Conservation (phyloP, 768 basidiomycete species). For the Boletus pseudopeckii region DNA sequence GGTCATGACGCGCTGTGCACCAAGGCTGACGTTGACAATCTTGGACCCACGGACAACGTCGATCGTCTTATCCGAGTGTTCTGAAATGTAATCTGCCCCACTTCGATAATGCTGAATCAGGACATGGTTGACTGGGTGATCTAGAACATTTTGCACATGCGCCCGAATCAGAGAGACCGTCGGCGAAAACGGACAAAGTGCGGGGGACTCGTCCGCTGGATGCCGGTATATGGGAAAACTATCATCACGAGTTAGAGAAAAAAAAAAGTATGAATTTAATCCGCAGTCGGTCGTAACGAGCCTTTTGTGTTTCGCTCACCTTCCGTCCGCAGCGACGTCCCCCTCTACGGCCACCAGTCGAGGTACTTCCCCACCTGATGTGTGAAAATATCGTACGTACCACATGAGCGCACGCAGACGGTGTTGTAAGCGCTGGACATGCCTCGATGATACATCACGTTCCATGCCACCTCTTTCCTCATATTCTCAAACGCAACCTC, state of each 20-base stretch:
- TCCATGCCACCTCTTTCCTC: conserved; percentile 66
- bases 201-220: conserved; percentile 76
- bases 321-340: conserved; percentile 47
- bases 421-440: conserved; percentile 10
- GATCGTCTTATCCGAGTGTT: conserved; percentile 85
- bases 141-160: conserved; percentile 53
- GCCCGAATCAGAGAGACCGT: conserved; percentile 64
- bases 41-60: conserved; percentile 71
- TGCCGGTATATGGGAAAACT: conserved; percentile 81
- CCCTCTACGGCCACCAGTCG: conserved; percentile 63
- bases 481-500: conserved; percentile 55
- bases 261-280: background rate
- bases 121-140: conserved; percentile 77
- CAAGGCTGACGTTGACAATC: conserved; percentile 79
- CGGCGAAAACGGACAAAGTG: conserved; percentile 61
- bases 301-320: conserved; percentile 32
- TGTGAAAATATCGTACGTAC: background rate
- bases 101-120: conserved; percentile 79
- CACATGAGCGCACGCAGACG: background rate
- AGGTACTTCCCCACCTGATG: conserved; percentile 69
- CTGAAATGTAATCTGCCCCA: conserved; percentile 80
- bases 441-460: conserved; percentile 74
- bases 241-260: background rate
- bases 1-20: conserved; percentile 74
- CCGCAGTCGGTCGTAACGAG: conserved; percentile 9